phyloP scores from a whole-genome alignment of 1,284 basidiomycete species.

The Bjerkandera adusta region DNA sequence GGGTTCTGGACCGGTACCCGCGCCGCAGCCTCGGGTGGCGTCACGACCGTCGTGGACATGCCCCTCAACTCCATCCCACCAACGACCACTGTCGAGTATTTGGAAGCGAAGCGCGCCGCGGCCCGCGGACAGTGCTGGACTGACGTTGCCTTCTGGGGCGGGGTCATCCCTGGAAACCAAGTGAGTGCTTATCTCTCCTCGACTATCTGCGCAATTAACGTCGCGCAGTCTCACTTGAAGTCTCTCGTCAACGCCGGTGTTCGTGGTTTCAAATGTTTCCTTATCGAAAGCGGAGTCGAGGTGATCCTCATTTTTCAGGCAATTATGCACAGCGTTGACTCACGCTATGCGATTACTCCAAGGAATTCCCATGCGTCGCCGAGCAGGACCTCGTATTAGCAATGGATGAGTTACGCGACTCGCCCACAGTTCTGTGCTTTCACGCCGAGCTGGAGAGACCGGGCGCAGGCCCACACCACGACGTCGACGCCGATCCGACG shows the following conservation, averaged over 20 bases:
- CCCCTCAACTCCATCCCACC: constrained; percentile 94
- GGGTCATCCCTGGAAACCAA: constrained; percentile 87
- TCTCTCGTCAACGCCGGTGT: constrained; percentile 77
- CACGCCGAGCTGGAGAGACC: constrained; percentile 81
- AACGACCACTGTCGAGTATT: constrained; percentile 79
- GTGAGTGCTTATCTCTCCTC: constrained; percentile 39
- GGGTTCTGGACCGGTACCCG: constrained; percentile 89
- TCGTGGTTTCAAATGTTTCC: constrained; percentile 94
- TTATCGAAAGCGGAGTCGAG: constrained; percentile 92
- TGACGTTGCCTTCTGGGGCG: constrained; percentile 95
- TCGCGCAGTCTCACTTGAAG: constrained; percentile 53
- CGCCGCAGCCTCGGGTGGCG: constrained; percentile 86
- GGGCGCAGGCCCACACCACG: constrained; percentile 3
- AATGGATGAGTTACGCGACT: constrained; percentile 62
- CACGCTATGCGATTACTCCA: constrained; percentile 1
- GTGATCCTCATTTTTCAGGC: constrained; percentile 38
- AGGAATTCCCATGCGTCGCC: constrained; percentile 90
- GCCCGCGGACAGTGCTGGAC: constrained; percentile 76
- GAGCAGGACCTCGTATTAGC: constrained; percentile 68
- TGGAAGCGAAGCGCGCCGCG: constrained; percentile 67
- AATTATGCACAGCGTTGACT: not conserved
- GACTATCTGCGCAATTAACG: not conserved
- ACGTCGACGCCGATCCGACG: constrained; percentile 39
- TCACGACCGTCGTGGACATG: constrained; percentile 94
- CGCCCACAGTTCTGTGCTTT: constrained; percentile 74